Evolutionary conservation across 176 grass and related monocot species (phyloP).

Genomic region (Hyparrhenia diplandra): DNA sequence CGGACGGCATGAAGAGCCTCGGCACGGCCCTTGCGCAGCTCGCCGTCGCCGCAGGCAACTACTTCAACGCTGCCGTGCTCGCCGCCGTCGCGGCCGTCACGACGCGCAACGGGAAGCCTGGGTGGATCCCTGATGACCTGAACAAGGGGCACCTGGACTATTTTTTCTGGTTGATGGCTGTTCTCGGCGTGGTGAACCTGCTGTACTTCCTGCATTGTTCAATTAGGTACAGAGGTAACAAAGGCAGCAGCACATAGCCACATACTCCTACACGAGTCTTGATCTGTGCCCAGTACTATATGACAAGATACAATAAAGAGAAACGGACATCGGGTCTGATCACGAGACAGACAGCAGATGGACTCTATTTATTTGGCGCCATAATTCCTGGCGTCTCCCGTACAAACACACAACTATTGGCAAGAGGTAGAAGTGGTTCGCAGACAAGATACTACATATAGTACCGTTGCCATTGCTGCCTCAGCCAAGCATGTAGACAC

Average conservation of each 20-base stretch:
- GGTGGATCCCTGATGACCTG: conserved; percentile 50
- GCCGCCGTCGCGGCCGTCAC: conserved; percentile 16
- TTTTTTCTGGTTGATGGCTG: conserved; percentile 48
- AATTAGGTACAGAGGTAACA: conserved; percentile 20
- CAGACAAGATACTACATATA: too few relatives aligned
- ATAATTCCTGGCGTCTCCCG: too few relatives aligned
- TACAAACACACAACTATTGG: too few relatives aligned
- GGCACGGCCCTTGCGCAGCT: conserved; percentile 22
- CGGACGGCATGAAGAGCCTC: conserved; percentile 46
- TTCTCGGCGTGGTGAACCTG: conserved; percentile 26
- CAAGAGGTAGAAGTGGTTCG: too few relatives aligned
- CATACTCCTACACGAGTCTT: too few relatives aligned
- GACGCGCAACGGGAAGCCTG: not conserved
- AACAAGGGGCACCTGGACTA: conserved; percentile 46
- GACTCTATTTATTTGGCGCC: too few relatives aligned
- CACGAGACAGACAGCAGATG: too few relatives aligned
- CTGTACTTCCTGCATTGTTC: conserved; percentile 27
- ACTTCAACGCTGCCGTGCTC: conserved; percentile 36
- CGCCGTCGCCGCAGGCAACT: conserved; percentile 26
- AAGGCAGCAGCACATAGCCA: not conserved
- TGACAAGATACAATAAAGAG: too few relatives aligned
- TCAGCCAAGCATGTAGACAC: too few relatives aligned
- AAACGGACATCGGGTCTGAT: too few relatives aligned
- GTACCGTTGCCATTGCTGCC: too few relatives aligned
- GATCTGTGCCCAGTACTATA: too few relatives aligned